A percentile compares a stretch with the other conserved stretches of the same genome.
Conservation (phyloP, 371 early-diverging fungal genomes). For the Syncephalastrum racemosum region DNA sequence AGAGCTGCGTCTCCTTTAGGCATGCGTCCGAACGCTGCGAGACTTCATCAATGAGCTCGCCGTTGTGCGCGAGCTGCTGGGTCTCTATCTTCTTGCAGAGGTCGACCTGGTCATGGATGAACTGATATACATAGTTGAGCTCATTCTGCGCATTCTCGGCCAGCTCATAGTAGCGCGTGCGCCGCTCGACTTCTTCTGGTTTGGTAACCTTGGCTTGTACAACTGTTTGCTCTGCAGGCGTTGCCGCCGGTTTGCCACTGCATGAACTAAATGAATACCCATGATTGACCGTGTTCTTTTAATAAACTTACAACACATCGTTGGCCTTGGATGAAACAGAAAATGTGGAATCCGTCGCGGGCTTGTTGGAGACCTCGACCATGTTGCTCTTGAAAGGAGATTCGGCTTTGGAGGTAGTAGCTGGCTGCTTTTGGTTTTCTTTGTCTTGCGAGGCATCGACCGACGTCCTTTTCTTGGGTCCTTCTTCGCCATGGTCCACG, state of each 20-base stretch:
- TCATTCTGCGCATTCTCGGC: constrained; percentile 12
- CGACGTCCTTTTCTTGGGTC: too few relatives aligned
- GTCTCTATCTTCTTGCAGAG: constrained; percentile 10
- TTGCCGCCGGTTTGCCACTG: constrained; percentile 14
- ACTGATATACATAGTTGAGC: constrained; percentile 5
- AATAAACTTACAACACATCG: constrained; percentile 13
- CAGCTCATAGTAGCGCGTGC: constrained; percentile 18
- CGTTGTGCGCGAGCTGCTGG: constrained; percentile 10
- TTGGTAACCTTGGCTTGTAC: constrained; percentile 16
- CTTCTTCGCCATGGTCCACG: too few relatives aligned
- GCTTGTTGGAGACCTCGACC: too few relatives aligned
- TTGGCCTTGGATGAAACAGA: background rate
- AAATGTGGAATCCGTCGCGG: too few relatives aligned
- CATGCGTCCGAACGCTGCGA: constrained; percentile 1
- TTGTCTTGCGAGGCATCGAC: too few relatives aligned
- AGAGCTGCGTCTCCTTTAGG: constrained; percentile 8
- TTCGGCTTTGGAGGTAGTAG: too few relatives aligned
- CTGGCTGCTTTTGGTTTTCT: too few relatives aligned
- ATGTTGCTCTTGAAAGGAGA: too few relatives aligned
- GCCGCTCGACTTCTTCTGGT: constrained; percentile 13
- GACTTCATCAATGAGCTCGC: constrained; percentile 13
- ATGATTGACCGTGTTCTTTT: background rate
- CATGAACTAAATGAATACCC: background rate
- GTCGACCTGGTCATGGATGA: constrained; percentile 14
- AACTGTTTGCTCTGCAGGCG: constrained; percentile 14